Percentiles rank a stretch among this genome's conserved stretches.
These are phyloP conservation scores for Rhinocladiella similis DNA, from an alignment of 2,329 filamentous ascomycete genomes.

Conservation along the genomic window DNA sequence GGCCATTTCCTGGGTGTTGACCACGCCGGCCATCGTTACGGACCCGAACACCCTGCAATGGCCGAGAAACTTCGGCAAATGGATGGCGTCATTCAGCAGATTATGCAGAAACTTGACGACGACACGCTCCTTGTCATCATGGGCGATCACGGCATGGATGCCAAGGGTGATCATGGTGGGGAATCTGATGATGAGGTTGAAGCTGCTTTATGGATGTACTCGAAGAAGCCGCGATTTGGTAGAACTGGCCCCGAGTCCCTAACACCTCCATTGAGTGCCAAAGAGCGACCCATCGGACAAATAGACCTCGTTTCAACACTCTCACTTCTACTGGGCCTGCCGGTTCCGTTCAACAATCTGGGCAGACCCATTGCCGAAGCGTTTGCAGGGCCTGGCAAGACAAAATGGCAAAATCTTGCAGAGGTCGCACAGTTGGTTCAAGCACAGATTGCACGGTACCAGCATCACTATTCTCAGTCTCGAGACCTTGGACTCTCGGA, in stretches of 20 bases:
- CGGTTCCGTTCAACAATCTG: conserved; percentile 94
- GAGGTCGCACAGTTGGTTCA: conserved; percentile 74
- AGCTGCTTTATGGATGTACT: conserved; percentile 98
- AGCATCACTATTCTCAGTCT: conserved; percentile 69
- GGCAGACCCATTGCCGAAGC: conserved; percentile 92
- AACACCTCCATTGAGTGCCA: conserved; percentile 68
- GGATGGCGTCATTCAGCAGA: conserved; percentile 72
- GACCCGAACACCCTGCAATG: conserved; percentile 91
- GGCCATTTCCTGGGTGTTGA: conserved; percentile 94
- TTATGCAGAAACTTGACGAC: conserved; percentile 74
- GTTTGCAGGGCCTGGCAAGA: conserved; percentile 56
- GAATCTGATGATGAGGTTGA: conserved; percentile 96
- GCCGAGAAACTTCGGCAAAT: conserved; percentile 86
- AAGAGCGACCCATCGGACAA: conserved; percentile 73
- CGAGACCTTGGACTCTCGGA: conserved; percentile 22
- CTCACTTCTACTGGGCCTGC: conserved; percentile 81
- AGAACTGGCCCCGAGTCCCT: conserved; percentile 63
- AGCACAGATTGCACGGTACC: conserved; percentile 86
- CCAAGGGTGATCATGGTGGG: conserved; percentile 95
- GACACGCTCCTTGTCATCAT: conserved; percentile 88
- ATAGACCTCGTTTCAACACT: conserved; percentile 95
- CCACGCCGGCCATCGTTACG: conserved; percentile 94
- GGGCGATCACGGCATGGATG: conserved; percentile 99
- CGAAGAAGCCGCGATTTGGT: conserved; percentile 81
- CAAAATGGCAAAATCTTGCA: conserved; percentile 75